phyloP scores from a whole-genome alignment of 345 rosid species.

The Citrus hindsii region DNA sequence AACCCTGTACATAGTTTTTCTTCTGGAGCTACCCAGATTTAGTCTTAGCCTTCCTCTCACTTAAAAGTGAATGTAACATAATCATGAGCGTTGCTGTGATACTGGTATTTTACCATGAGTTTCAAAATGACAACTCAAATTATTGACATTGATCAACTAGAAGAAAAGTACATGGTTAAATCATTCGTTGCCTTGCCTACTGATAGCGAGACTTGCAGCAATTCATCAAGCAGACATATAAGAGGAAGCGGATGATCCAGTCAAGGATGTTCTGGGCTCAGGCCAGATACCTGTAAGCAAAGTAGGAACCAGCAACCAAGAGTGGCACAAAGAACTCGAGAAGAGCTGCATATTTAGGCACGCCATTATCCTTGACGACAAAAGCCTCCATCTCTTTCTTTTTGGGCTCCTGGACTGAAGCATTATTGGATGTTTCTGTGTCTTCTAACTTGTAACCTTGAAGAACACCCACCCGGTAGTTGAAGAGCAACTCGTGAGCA shows the following conservation, averaged over 20 bases:
- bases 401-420: slow-evolving; percentile 20
- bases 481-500: slow-evolving; percentile 35
- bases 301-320: slow-evolving; percentile 44
- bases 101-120: no score
- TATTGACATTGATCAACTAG: no score
- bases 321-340: slow-evolving; percentile 43
- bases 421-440: background rate
- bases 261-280: slow-evolving; percentile 2
- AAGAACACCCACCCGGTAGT: slow-evolving; percentile 52
- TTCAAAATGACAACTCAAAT: no score
- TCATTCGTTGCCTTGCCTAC: no score
- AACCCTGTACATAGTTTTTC: no score
- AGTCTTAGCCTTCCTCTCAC: no score
- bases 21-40: no score
- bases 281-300: slow-evolving; percentile 33
- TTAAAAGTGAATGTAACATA: no score
- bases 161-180: no score
- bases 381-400: slow-evolving; percentile 47
- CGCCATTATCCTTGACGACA: slow-evolving; percentile 34
- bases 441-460: slow-evolving; percentile 28
- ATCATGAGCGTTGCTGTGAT: no score
- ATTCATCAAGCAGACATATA: background rate
- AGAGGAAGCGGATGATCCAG: background rate
- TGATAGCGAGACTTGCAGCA: background rate
- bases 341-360: slow-evolving; percentile 22